A percentile compares a stretch with the other conserved stretches of the same genome.
These are phyloP conservation scores for Neurospora sp. DNA, from an alignment of 495 filamentous ascomycete species.

Conservation along the genomic window DNA sequence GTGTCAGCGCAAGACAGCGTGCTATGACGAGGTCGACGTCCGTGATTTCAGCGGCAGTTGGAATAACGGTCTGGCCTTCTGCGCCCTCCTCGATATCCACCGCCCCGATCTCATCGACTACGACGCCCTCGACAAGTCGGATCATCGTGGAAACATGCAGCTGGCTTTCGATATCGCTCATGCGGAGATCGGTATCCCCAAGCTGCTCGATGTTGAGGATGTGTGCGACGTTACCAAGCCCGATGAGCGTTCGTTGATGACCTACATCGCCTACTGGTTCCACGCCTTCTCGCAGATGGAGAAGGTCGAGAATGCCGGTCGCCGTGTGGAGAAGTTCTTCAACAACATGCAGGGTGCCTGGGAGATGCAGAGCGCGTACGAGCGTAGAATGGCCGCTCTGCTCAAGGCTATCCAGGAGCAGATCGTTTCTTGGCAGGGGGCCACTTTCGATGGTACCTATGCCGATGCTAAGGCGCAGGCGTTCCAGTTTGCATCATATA, in stretches of 20 bases:
- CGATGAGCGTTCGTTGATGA: constrained; percentile 95
- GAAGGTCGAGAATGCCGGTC: constrained; percentile 90
- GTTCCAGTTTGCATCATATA: constrained; percentile 72
- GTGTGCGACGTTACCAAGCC: constrained; percentile 94
- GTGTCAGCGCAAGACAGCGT: constrained; percentile 98
- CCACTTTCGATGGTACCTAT: constrained; percentile 85
- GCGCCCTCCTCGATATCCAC: constrained; percentile 92
- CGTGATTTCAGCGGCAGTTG: constrained; percentile 89
- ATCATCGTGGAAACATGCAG: constrained; percentile 96
- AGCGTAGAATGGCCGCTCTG: constrained; percentile 74
- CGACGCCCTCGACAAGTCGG: constrained; percentile 83
- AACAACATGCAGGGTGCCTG: constrained; percentile 99
- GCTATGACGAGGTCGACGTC: constrained; percentile 93
- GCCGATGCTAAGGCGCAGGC: constrained; percentile 85
- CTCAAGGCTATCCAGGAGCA: constrained; percentile 65
- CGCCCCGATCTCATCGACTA: constrained; percentile 95
- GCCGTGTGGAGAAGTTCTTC: constrained; percentile 95
- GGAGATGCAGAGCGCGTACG: constrained; percentile 97
- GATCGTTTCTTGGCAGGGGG: constrained; percentile 60
- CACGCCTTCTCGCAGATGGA: constrained; percentile 98
- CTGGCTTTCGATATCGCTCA: constrained; percentile 90
- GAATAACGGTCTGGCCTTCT: constrained; percentile 96
- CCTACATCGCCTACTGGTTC: constrained; percentile 99
- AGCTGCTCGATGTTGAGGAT: constrained; percentile 92
- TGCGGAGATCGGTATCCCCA: constrained; percentile 94